Base-by-base conservation (phyloP, 2,329 filamentous ascomycete genomes). In the Verticillium dahliae region DNA sequence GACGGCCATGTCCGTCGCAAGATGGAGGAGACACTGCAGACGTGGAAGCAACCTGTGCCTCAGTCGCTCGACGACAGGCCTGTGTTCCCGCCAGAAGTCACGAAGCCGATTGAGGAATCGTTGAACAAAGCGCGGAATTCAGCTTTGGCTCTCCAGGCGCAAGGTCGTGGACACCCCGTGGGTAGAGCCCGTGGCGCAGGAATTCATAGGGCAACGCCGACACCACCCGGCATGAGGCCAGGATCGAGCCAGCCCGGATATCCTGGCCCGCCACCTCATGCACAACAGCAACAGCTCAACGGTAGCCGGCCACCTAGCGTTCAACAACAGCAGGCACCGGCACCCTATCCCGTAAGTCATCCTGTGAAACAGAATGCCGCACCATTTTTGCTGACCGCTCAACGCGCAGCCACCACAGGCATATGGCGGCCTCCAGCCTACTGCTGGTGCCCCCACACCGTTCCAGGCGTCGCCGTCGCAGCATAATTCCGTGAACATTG, bases 21-120 rank as follows among this genome's bases (percentile, higher is more conserved):
- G 75, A 90, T 99, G 85, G 95, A 98, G 73, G 93, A 96, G 75
- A 94, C 99, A 89, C 82, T 99, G 68, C 92, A 91, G 75, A 99
- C 95, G 1, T 99, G 95, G 95, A 98, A 97, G 76, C 91, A 97
- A 70, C 91, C 95, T 2, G 92, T 98, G 14, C 92, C 94, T 1
- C 95, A 94, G 57, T 97, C 95, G 14, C 86, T 96, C 72, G 94
- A 97, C 70, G 89, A 89, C n/a, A 86, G 91, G 65, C 93, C 95
- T 7, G 94, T 99, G 59, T 99, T 99, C 72, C 86, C 92, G 34
- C 83, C 87, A 45, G 92, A 98, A 62, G 86, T 93, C 62, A 96
- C 94, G 54, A 86, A 90, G 59, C 91, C 91, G 54, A 98, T 99
- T 67, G 95, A 99, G 75, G 96, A 92, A 75, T 93, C 94, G 58